Evolutionary conservation across 345 rosid genomes (phyloP), one percentile per base, ranked within the genome.

Genomic region (Murraya paniculata): DNA sequence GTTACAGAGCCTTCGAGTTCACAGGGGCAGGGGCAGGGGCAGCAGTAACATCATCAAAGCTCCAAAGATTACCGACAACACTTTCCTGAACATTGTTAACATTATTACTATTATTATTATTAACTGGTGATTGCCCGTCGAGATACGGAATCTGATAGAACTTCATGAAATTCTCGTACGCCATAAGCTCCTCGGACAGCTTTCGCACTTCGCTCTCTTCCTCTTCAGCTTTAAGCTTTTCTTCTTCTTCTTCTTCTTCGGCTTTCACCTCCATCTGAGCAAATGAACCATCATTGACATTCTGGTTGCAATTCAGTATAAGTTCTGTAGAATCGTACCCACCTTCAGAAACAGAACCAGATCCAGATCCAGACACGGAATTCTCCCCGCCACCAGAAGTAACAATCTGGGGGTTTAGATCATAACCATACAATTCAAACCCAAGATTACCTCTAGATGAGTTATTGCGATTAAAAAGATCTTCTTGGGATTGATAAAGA

Each of bases 61-160:
- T 87, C 94, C 97, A 92, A 36, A 92, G 90, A 50, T 85, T 84
- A 39, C 81, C 91, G 4, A 92, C 86, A 18, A 86, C 84, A 57
- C 86, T 90, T 67, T 87, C 97, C 77, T 81, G 87, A 13, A 69
- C 68, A 25, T 66, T 82, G 3, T 77, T 57, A 64, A 55, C 53
- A 38, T 10, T 41, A 50, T 16, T 50, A 50, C 5, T 18, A 50
- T 16, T 50, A 50, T 16, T 50, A 50, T 50, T 48, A 50, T 50
- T 50, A 53, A 53, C 75, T 22, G 77, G 59, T 6, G 97, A 84
- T 61, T 90, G 86, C n/a, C 94, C 90, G 13, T 92, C 95, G 6
- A 90, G 85, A 83, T 88, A 88, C 8, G 97, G 95, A 57, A 92
- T 82, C 84, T 92, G 90, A 82, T 91, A 92, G 55, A 90, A 86